Base-by-base conservation (phyloP, 2,329 filamentous ascomycete genomes). In the Pseudogymnoascus sp. region DNA sequence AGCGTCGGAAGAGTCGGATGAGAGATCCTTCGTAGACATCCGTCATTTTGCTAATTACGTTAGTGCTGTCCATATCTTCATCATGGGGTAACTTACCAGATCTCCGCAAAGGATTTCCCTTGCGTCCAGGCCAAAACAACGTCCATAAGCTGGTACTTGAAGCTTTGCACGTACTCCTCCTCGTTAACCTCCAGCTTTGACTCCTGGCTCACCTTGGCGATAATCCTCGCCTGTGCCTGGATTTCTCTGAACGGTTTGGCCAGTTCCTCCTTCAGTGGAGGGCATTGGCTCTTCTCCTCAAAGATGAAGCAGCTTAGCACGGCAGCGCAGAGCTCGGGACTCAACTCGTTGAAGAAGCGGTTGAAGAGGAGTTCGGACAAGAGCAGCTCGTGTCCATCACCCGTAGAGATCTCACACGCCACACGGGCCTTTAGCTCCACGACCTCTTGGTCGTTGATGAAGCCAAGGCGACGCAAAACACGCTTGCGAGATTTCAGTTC, bases 81-180 rank as follows among this genome's bases (percentile, higher is more conserved):
- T 59, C 66, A 58, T 66, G 38, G 20, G 20, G 28, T 2, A 61
- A 84, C 90, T 71, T 84, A 96, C 93, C 94, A 97, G 65, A 99
- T 97, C 68, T 96, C 87, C 0, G 89, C 86, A 78, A 99, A 99
- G 0, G 89, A 86, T 67, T 88, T 89, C 58, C 93, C 94, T 67
- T 94, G 88, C 4, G 91, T 88, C 94, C 94, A 99, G 5, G 89
- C 83, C 70, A 87, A 89, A 3, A 99, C 92, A 36, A 96, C 94
- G 71, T 97, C 93, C 93, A 99, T 97, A 58, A 99, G 80, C 78
- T 97, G 88, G 80, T 86, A 92, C 78, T 97, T 96, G 77, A 99
- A 88, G 58, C 86, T 87, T 68, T 89, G 81, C 20, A 94, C 84
- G 70, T 97, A 99, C 70, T 96, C 92, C 59, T 97, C 92, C 74